Percentiles rank a stretch among this genome's conserved stretches.
phyloP scores from a whole-genome alignment of 106 monocot species.

The Vanilla planifolia region DNA sequence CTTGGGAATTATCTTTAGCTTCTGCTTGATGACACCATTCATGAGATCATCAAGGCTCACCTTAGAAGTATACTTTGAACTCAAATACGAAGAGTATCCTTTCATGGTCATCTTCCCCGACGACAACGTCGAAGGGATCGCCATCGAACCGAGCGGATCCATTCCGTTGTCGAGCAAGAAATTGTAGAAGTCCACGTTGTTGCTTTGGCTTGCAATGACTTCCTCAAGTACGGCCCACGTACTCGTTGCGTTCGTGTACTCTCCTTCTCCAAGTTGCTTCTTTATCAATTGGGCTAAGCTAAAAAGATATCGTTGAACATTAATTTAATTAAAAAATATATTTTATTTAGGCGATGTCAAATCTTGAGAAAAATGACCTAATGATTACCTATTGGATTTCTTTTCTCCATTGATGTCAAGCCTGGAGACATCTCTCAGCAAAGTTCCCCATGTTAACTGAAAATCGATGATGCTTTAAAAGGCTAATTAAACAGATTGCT shows the following conservation, averaged over 20 bases:
- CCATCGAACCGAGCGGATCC: constrained; percentile 15
- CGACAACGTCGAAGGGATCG: neutral
- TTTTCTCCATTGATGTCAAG: constrained; percentile 33
- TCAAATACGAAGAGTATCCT: constrained; percentile 58
- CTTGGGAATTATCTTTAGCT: constrained; percentile 81
- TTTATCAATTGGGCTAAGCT: constrained; percentile 67
- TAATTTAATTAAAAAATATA: neutral
- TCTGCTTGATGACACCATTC: constrained; percentile 60
- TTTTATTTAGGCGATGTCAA: neutral
- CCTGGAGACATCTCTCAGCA: constrained; percentile 41
- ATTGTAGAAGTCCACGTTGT: constrained; percentile 79
- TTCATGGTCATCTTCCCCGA: constrained; percentile 3
- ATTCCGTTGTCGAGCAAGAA: constrained; percentile 48
- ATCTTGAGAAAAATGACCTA: neutral
- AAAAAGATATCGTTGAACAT: neutral
- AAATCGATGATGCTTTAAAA: too few species aligned
- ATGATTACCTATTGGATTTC: constrained; percentile 23
- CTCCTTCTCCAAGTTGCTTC: constrained; percentile 34
- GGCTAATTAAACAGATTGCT: too few species aligned
- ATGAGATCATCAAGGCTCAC: constrained; percentile 39
- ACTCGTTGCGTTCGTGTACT: constrained; percentile 50
- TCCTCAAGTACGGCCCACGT: constrained; percentile 57
- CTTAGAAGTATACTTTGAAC: constrained; percentile 23
- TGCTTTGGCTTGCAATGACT: constrained; percentile 27
- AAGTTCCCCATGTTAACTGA: constrained; percentile 47